phyloP scores from a whole-genome alignment of 2,329 filamentous ascomycete genomes.

The Golovinomyces cichoracearum region DNA sequence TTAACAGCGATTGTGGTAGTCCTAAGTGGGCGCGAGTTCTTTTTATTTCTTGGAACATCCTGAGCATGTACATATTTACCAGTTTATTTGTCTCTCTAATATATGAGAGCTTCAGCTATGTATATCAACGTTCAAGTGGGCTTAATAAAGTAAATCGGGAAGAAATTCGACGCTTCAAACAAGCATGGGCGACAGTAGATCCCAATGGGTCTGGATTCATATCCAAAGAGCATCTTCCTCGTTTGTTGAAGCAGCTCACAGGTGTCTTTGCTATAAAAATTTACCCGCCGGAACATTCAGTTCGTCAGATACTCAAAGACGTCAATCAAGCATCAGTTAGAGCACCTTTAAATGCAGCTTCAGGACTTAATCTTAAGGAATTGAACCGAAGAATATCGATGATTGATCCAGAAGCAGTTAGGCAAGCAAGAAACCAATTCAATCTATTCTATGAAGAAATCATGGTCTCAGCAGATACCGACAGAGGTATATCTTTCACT shows the following conservation, averaged over 20 bases:
- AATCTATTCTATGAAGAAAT: slow-evolving; percentile 96
- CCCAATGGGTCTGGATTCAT: slow-evolving; percentile 81
- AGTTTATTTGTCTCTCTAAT: slow-evolving; percentile 96
- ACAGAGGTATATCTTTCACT: slow-evolving; percentile 74
- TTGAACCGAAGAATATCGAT: slow-evolving; percentile 46
- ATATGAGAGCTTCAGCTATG: slow-evolving; percentile 97
- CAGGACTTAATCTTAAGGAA: slow-evolving; percentile 42
- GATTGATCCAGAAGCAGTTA: slow-evolving; percentile 53
- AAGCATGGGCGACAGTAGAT: slow-evolving; percentile 91
- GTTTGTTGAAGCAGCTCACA: slow-evolving; percentile 71
- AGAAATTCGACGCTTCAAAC: slow-evolving; percentile 89
- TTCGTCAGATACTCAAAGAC: slow-evolving; percentile 66
- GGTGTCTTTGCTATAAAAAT: slow-evolving; percentile 95
- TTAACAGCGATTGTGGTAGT: slow-evolving; percentile 79
- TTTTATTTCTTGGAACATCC: slow-evolving; percentile 93
- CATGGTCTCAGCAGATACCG: slow-evolving; percentile 71
- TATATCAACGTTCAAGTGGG: slow-evolving; percentile 90
- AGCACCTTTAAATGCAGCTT: slow-evolving; percentile 27
- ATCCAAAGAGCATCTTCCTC: slow-evolving; percentile 64
- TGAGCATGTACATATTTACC: slow-evolving; percentile 99
- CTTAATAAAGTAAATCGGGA: slow-evolving; percentile 72
- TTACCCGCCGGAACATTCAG: slow-evolving; percentile 72
- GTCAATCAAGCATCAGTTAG: slow-evolving; percentile 23
- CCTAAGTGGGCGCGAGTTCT: slow-evolving; percentile 63
- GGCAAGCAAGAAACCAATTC: slow-evolving; percentile 48